A percentile compares a stretch with the other conserved stretches of the same genome.
These are phyloP conservation scores for Trichoderma citrinoviride DNA, from an alignment of 2,329 filamentous ascomycete species.

Conservation along the genomic window DNA sequence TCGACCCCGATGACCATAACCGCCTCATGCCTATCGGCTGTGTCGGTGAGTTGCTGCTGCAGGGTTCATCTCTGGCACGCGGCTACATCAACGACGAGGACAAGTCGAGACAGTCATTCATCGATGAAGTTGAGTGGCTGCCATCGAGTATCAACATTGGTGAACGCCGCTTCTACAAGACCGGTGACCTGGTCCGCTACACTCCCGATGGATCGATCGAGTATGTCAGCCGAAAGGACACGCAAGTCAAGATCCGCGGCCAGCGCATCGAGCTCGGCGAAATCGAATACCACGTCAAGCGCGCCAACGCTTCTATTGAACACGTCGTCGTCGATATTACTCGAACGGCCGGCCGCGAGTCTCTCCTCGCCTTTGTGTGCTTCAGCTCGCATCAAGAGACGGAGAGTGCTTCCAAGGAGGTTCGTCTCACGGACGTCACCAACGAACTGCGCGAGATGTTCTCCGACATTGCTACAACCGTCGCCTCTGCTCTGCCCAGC, in stretches of 20 bases:
- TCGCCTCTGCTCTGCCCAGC: neutral
- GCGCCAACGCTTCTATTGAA: neutral
- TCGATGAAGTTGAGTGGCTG: constrained; percentile 11
- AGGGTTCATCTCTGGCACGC: constrained; percentile 26
- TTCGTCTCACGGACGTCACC: neutral
- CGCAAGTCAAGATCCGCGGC: constrained; percentile 19
- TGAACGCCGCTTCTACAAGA: constrained; percentile 20
- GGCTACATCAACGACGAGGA: constrained; percentile 27
- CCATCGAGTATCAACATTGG: neutral
- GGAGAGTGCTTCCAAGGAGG: neutral
- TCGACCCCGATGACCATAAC: constrained; percentile 25
- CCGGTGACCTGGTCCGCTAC: constrained; percentile 20
- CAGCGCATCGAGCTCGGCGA: constrained; percentile 19
- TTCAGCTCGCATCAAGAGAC: constrained; percentile 5
- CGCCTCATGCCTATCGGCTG: constrained; percentile 25
- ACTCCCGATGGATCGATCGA: constrained; percentile 1
- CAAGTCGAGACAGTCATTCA: constrained; percentile 24
- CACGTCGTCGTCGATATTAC: constrained; percentile 5
- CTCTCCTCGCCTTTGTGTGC: constrained; percentile 1
- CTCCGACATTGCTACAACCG: neutral
- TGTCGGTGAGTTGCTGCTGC: constrained; percentile 28
- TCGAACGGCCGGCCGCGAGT: neutral
- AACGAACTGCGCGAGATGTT: neutral
- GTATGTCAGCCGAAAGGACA: constrained; percentile 12
- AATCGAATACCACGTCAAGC: constrained; percentile 13